Conservation (phyloP, 2,329 filamentous ascomycete species). For the Fusarium mundagurra region DNA sequence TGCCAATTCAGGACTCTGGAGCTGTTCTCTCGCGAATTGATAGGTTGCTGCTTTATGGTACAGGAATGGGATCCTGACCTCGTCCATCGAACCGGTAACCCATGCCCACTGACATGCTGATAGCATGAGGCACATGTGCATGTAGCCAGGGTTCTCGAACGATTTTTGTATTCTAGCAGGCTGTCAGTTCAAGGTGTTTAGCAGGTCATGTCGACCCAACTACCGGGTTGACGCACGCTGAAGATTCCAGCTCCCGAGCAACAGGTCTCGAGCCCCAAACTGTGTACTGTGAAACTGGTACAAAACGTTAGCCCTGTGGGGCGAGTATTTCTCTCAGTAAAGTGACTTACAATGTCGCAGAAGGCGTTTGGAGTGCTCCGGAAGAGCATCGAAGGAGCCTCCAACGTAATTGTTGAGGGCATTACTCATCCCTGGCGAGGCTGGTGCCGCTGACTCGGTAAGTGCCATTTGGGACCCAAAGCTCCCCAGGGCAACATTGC, state of each 20-base stretch:
- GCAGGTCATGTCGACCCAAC: neutral
- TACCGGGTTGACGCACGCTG: slow-evolving; percentile 39
- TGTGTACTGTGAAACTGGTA: slow-evolving; percentile 53
- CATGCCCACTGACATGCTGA: slow-evolving; percentile 58
- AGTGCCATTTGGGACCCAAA: slow-evolving; percentile 26
- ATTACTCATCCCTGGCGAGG: slow-evolving; percentile 33
- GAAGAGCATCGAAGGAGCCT: slow-evolving; percentile 46
- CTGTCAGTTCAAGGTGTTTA: slow-evolving; percentile 22
- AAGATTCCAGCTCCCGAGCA: slow-evolving; percentile 47
- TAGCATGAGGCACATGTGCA: slow-evolving; percentile 57
- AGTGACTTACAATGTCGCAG: slow-evolving; percentile 43
- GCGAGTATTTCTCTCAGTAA: neutral
- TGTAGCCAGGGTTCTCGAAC: slow-evolving; percentile 56
- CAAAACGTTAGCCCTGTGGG: slow-evolving; percentile 19
- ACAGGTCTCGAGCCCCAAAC: slow-evolving; percentile 54
- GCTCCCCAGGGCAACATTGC: slow-evolving; percentile 16
- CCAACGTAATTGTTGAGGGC: slow-evolving; percentile 45
- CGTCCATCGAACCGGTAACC: slow-evolving; percentile 56
- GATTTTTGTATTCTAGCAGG: slow-evolving; percentile 53
- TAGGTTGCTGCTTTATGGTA: slow-evolving; percentile 59
- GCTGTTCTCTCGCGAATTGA: slow-evolving; percentile 56
- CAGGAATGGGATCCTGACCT: slow-evolving; percentile 56
- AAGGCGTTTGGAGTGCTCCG: slow-evolving; percentile 45
- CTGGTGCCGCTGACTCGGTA: slow-evolving; percentile 23
- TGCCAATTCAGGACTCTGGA: slow-evolving; percentile 50